Conservation (phyloP, 345 rosid species). For the Acer saccharum region DNA sequence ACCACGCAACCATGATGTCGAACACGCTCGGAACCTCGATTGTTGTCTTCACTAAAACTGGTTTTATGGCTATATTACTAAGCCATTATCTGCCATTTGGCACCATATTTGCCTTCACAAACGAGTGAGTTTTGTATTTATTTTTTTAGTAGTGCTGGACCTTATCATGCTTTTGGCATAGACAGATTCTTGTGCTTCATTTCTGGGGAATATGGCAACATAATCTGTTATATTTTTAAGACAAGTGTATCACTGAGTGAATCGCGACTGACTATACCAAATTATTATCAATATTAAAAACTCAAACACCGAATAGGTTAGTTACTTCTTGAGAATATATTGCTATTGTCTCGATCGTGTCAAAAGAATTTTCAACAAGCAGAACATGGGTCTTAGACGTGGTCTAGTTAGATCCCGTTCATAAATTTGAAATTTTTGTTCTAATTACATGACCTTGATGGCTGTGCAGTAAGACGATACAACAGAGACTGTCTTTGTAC, state of each 20-base stretch:
- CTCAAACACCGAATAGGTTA: background rate
- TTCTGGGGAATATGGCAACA: background rate
- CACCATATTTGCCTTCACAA: constrained; percentile 90
- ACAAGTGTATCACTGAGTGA: too few species aligned
- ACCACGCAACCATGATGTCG: constrained; percentile 99
- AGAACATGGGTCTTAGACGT: background rate
- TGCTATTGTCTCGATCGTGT: background rate
- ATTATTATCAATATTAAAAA: background rate
- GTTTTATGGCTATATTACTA: constrained; percentile 90
- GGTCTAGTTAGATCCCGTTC: background rate
- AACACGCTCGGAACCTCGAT: constrained; percentile 96
- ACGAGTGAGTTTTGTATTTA: constrained; percentile 63
- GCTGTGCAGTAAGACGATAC: constrained; percentile 72
- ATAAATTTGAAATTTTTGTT: background rate
- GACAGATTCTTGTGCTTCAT: background rate
- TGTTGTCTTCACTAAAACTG: constrained; percentile 96
- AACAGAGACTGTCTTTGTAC: constrained; percentile 86
- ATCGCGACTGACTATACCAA: too few species aligned
- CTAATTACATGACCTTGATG: constrained; percentile 20
- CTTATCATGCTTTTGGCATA: constrained; percentile 1
- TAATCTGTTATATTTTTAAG: background rate
- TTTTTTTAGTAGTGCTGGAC: background rate
- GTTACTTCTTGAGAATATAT: background rate
- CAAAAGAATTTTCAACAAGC: background rate
- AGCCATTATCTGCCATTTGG: constrained; percentile 98